Percentiles rank a stretch among this genome's conserved stretches.
phyloP scores from a whole-genome alignment of 192 early-diverging fungal species.

The Backusella tuberculispora region DNA sequence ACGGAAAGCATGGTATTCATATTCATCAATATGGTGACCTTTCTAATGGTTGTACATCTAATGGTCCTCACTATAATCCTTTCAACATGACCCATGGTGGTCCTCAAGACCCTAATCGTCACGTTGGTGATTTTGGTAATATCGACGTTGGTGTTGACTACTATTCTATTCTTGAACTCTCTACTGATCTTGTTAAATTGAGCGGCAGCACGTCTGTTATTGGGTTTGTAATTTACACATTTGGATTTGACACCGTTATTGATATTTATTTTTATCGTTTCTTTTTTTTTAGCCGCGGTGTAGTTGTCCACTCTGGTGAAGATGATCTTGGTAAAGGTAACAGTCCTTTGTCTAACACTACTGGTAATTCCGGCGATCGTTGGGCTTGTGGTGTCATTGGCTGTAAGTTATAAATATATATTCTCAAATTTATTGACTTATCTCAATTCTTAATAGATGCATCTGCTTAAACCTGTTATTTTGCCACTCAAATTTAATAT shows the following conservation, averaged over 20 bases:
- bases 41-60: constrained; percentile 69
- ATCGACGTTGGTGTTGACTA: constrained; percentile 60
- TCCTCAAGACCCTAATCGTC: constrained; percentile 64
- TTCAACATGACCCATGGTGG: constrained; percentile 77
- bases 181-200: constrained; percentile 63
- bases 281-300: constrained; percentile 55
- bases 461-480: not conserved
- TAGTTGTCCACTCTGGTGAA: constrained; percentile 77
- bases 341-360: constrained; percentile 64
- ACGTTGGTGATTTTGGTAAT: constrained; percentile 94
- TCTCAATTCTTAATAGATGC: not conserved
- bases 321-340: constrained; percentile 83
- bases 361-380: constrained; percentile 84
- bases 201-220: constrained; percentile 71
- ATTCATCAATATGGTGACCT: constrained; percentile 79
- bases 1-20: constrained; percentile 87
- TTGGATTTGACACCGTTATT: not conserved
- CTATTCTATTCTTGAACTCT: constrained; percentile 46
- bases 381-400: constrained; percentile 88
- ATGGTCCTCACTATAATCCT: constrained; percentile 90
- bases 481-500: not conserved
- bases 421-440: not conserved
- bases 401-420: constrained; percentile 7
- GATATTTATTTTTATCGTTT: constrained; percentile 7
- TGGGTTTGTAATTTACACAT: constrained; percentile 47